A percentile compares a stretch with the other conserved stretches of the same genome.
Evolutionary conservation across 768 basidiomycete genomes (phyloP).

Genomic region (Megacollybia marginata): DNA sequence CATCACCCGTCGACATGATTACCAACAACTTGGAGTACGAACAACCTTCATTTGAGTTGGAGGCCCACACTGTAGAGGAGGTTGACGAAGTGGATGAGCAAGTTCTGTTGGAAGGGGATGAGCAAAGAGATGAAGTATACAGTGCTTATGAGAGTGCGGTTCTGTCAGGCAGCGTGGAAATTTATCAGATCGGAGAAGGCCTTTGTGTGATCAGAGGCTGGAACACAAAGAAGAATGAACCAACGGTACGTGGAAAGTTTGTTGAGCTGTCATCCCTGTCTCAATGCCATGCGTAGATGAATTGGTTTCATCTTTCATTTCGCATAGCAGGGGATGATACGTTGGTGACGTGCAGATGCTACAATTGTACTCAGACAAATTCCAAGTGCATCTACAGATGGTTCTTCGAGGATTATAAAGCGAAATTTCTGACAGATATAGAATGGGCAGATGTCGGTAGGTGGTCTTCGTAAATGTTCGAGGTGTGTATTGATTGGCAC

Average conservation of each 20-base stretch:
- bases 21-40: too few relatives aligned
- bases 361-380: background rate
- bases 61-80: too few relatives aligned
- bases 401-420: background rate
- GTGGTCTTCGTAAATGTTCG: background rate
- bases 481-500: background rate
- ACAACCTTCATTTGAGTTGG: too few relatives aligned
- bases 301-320: background rate
- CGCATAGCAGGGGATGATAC: background rate
- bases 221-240: background rate
- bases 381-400: background rate
- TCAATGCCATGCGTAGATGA: background rate
- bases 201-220: background rate
- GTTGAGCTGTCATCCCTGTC: background rate
- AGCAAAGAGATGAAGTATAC: background rate
- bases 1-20: too few relatives aligned
- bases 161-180: background rate
- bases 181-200: background rate
- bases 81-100: too few relatives aligned
- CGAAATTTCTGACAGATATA: background rate
- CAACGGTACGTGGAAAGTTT: background rate
- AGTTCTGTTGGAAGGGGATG: too few relatives aligned
- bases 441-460: background rate
- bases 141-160: background rate
- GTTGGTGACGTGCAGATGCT: background rate